Conservation (phyloP, 2,329 filamentous ascomycete species). For the Fusarium albosuccineum region DNA sequence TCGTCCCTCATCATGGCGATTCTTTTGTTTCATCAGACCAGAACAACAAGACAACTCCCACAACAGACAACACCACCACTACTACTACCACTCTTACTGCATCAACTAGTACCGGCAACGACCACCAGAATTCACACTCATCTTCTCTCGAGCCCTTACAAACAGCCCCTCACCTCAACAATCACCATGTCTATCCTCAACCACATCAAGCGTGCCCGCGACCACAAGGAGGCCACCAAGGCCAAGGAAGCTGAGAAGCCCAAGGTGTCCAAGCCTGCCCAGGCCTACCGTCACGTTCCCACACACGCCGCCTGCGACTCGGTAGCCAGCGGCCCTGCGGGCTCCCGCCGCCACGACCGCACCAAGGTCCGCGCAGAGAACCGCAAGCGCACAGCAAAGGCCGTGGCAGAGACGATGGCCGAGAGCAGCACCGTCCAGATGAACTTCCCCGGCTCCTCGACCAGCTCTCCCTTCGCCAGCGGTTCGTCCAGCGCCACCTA, state of each 20-base stretch:
- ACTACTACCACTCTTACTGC: not conserved
- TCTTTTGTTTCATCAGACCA: slow-evolving; percentile 9
- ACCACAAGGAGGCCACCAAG: slow-evolving; percentile 68
- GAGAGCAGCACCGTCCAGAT: slow-evolving; percentile 53
- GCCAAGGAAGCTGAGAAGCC: slow-evolving; percentile 62
- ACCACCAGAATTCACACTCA: not conserved
- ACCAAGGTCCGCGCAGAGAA: slow-evolving; percentile 64
- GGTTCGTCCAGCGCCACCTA: slow-evolving; percentile 62
- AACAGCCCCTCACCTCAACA: not conserved
- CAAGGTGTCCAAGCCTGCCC: slow-evolving; percentile 53
- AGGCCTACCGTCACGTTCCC: slow-evolving; percentile 71
- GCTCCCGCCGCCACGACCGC: slow-evolving; percentile 62
- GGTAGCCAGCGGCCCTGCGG: slow-evolving; percentile 65
- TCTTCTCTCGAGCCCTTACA: slow-evolving; percentile 7
- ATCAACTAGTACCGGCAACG: not conserved
- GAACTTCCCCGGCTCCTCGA: slow-evolving; percentile 53
- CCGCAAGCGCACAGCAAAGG: slow-evolving; percentile 62
- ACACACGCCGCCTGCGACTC: slow-evolving; percentile 72
- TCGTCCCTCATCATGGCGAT: slow-evolving; percentile 6
- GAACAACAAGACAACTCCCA: slow-evolving; percentile 8
- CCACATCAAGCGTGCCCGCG: slow-evolving; percentile 64
- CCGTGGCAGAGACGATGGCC: slow-evolving; percentile 50
- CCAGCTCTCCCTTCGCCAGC: slow-evolving; percentile 59
- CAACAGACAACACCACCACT: not conserved
- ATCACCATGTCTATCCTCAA: slow-evolving; percentile 69